Evolutionary conservation across 768 basidiomycete genomes (phyloP), one percentile per base, ranked within the genome.

Genomic region (Phlebiopsis gigantea): DNA sequence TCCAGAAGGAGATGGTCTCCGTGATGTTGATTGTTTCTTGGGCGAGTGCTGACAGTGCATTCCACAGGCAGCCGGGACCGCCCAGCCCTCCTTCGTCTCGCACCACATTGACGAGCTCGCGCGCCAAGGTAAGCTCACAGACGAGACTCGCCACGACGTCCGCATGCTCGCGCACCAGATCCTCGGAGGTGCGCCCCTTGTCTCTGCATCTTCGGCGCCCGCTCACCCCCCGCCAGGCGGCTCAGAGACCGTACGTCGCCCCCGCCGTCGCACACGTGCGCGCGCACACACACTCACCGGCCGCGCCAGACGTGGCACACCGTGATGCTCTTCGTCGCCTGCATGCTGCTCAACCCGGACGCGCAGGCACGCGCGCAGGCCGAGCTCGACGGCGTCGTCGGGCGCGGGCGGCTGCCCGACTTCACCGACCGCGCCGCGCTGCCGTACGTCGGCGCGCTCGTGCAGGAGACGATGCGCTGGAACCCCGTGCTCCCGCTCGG

Each of bases 361-460:
- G 60, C 63, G 9, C 63, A 67, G 48, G 47, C 46, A 8, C 60
- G 55, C 45, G 65, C 62, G 2, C 69, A 69, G 46, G 66, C 61
- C 26, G 67, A 70, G 44, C 58, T 70, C 45, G 69, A 70, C 46
- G 43, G 39, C 12, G 56, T 66, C 17, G 60, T 66, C 5, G 66
- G 66, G n/a, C 15, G 41, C 19, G 68, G 63, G 39, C 62, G 68
- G 5, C 65, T 70, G 43, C 69, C 69, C 25, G 62, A 65, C 25
- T 64, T 69, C 48, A 58, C 60, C n/a, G 69, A 70, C 41, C 44
- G 62, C 45, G 57, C 34, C 19, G 58, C 59, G 3, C 58, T 68
- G 43, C 65, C 65, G 15, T 70, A 68, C 55, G 54, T 70, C 21
- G 61, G 66, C n/a, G 1, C 60, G 67, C 12, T 52, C 68, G 2